These are phyloP conservation scores for Tetragonia tetragonoides DNA, from an alignment of 148 eudicot genomes.

Conservation along the genomic window DNA sequence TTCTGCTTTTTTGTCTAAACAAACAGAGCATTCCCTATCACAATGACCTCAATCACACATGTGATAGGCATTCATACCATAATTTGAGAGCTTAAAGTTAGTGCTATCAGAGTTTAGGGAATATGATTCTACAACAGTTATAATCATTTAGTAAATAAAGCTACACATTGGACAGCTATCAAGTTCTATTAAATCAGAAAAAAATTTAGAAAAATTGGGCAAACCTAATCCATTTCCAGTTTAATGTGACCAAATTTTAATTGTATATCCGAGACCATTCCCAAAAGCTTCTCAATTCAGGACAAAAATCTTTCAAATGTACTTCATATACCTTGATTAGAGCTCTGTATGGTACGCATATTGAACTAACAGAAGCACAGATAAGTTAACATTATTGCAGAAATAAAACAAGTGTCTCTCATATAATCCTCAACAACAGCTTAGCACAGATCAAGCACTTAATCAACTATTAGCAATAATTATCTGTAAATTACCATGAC, in stretches of 20 bases:
- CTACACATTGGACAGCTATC: neutral
- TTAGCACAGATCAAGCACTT: neutral
- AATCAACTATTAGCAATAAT: neutral
- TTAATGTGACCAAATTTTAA: neutral
- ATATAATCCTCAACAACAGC: too few relatives aligned
- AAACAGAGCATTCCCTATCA: too few relatives aligned
- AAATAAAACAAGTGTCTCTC: neutral
- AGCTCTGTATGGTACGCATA: neutral
- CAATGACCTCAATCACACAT: too few relatives aligned
- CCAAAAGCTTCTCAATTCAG: neutral
- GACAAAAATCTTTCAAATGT: neutral
- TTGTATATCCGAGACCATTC: neutral
- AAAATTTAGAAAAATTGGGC: neutral
- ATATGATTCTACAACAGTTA: too few relatives aligned
- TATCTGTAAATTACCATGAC: slow-evolving; percentile 60
- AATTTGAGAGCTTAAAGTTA: too few relatives aligned
- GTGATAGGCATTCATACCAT: too few relatives aligned
- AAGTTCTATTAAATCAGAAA: neutral
- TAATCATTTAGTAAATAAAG: too few relatives aligned
- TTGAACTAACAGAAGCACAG: neutral
- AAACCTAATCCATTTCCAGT: neutral
- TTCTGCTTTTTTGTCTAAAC: too few relatives aligned
- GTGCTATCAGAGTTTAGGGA: too few relatives aligned
- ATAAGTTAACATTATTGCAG: neutral
- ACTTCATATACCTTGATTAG: too few relatives aligned